Percentiles rank a stretch among this genome's conserved stretches.
phyloP scores from a whole-genome alignment of 2,329 filamentous ascomycete genomes.

The Scytalidium lignicola region DNA sequence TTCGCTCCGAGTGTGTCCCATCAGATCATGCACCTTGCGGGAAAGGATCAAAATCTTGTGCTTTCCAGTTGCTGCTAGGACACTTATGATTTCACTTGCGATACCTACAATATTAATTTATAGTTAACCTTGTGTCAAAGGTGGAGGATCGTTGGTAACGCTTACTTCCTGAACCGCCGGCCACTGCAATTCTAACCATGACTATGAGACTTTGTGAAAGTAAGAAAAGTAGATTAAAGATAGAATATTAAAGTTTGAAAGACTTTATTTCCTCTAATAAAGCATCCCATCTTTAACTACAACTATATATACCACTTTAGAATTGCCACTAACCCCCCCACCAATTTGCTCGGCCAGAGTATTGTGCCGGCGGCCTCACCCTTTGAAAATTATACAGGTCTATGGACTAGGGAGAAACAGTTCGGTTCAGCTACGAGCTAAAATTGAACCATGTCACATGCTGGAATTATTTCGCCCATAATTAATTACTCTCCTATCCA shows the following conservation, averaged over 20 bases:
- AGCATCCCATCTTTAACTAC: too few relatives aligned
- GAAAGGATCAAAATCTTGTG: constrained; percentile 47
- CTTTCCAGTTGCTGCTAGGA: constrained; percentile 39
- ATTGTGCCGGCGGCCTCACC: not conserved
- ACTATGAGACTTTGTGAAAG: not conserved
- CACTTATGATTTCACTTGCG: constrained; percentile 46
- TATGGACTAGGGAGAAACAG: too few relatives aligned
- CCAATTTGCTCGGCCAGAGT: not conserved
- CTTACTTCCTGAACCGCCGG: constrained; percentile 41
- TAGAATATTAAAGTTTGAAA: too few relatives aligned
- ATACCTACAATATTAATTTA: constrained; percentile 44
- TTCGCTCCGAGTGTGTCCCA: not conserved
- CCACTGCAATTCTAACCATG: constrained; percentile 41
- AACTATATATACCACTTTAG: not conserved
- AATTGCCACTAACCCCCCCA: not conserved
- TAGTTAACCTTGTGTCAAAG: constrained; percentile 4
- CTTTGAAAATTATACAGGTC: too few relatives aligned
- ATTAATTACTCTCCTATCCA: too few relatives aligned
- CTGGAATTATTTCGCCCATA: too few relatives aligned
- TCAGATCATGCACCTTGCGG: not conserved
- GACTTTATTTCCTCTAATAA: too few relatives aligned
- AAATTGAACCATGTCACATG: too few relatives aligned
- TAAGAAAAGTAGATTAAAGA: not conserved
- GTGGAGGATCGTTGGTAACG: not conserved
- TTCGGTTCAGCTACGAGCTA: too few relatives aligned